phyloP scores from a whole-genome alignment of 768 basidiomycete genomes.

The Mycena albidolilacea region DNA sequence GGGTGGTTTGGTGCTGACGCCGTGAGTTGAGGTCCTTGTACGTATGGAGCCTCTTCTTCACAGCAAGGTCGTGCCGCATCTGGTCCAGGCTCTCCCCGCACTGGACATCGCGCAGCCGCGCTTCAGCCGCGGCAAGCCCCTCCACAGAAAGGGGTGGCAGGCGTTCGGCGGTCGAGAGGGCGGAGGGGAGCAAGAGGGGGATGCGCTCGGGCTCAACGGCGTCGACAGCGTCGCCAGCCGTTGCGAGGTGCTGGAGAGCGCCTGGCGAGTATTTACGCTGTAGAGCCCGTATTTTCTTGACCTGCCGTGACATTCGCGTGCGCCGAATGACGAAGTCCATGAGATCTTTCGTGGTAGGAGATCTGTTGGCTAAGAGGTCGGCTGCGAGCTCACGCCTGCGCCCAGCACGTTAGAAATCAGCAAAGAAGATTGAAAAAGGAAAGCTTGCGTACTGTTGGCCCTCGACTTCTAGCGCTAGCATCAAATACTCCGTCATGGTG shows the following conservation, averaged over 20 bases:
- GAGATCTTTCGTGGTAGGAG: background rate
- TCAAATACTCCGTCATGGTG: background rate
- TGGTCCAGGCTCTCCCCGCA: background rate
- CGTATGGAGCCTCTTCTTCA: background rate
- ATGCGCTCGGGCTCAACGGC: background rate
- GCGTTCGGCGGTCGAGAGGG: background rate
- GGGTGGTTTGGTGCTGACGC: background rate
- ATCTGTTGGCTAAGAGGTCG: background rate
- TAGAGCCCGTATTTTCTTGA: background rate
- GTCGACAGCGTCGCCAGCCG: background rate
- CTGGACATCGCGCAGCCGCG: background rate
- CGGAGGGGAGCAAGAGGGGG: background rate
- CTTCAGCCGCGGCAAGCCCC: background rate
- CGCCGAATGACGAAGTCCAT: background rate
- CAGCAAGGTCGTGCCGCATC: background rate
- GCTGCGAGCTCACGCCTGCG: background rate
- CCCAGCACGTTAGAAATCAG: no score
- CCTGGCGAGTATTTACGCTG: background rate
- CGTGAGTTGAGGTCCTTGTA: background rate
- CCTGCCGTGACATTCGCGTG: background rate
- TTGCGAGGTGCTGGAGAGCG: background rate
- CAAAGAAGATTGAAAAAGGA: background rate
- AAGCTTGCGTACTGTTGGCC: background rate
- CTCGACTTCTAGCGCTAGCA: background rate
- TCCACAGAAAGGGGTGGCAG: background rate